Evolutionary conservation across 345 rosid genomes (phyloP), one percentile per base, ranked within the genome.

Genomic region (Mallotus nudiflorus): DNA sequence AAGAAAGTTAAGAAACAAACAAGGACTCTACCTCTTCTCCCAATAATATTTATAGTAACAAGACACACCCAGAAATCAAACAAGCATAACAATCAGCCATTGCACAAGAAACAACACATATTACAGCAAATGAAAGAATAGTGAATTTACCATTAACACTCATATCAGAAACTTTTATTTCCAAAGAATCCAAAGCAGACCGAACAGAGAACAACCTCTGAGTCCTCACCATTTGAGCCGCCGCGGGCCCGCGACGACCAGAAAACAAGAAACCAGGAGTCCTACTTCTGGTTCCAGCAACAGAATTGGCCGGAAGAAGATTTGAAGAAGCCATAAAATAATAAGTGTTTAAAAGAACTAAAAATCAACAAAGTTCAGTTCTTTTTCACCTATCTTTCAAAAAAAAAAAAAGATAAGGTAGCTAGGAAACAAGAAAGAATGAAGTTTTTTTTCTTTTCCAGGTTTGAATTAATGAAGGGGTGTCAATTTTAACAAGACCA

Each of bases 141-240:
- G 28, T 37, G 69, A 65, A 42, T 75, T 42, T 85, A 94, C 97
- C 98, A 83, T 94, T 90, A 62, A 84, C 84, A 57, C 96, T 87
- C 99, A 95, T 94, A 78, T 94, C 98, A 74, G 98, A 94, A 44
- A 94, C 92, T 62, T 88, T 77, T 1, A 86, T n/a, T 35, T 77
- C 81, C 70, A 77, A 64, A 9, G 77, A 77, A 69, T 93, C 97
- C 82, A 88, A 76, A 72, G 98, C 83, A 44, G 88, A 85, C 58
- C 86, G 60, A 62, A 88, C 89, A 64, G 20, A 68, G 51, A 78
- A 45, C 54, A 58, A 73, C 78, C 87, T 85, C 58, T 77, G 87
- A 74, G 65, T 4, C 75, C 73, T 81, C 70, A 7, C 69, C 67
- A 60, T 56, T 59, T 61, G 82, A 62, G 70, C 74, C 78, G 78